Evolutionary conservation across 495 filamentous ascomycete species (phyloP).

Genomic region (Trichoderma virens): DNA sequence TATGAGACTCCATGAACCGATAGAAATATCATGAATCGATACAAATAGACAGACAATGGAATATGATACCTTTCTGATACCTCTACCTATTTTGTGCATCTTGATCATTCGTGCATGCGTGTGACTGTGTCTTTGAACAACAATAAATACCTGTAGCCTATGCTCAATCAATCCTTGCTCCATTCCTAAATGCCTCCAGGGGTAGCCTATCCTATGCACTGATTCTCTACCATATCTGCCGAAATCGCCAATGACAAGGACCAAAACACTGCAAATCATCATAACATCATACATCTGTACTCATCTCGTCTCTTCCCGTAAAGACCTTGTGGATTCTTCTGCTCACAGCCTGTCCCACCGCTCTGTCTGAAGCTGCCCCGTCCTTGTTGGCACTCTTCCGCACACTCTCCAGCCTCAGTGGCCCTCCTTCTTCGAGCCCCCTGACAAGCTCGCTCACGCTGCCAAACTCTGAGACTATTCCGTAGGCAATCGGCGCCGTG

Average conservation of each 20-base stretch:
- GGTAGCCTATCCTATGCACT: not conserved
- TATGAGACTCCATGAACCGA: too few relatives aligned
- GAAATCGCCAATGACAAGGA: too few relatives aligned
- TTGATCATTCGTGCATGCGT: too few relatives aligned
- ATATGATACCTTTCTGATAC: not conserved
- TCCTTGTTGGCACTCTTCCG: slow-evolving; percentile 60
- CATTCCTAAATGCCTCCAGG: too few relatives aligned
- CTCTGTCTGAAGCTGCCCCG: slow-evolving; percentile 55
- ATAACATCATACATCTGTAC: slow-evolving; percentile 60
- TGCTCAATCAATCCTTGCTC: too few relatives aligned
- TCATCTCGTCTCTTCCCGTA: slow-evolving; percentile 56
- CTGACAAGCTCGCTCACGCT: slow-evolving; percentile 48
- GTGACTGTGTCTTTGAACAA: not conserved
- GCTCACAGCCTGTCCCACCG: slow-evolving; percentile 64
- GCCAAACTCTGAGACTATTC: slow-evolving; percentile 55
- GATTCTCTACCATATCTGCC: not conserved
- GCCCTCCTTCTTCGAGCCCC: slow-evolving; percentile 53
- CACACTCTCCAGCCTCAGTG: slow-evolving; percentile 52
- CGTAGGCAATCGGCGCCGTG: slow-evolving; percentile 65
- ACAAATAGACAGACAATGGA: not conserved
- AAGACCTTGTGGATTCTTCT: slow-evolving; percentile 68
- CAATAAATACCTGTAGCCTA: not conserved
- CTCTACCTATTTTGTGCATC: not conserved
- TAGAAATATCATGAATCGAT: too few relatives aligned
- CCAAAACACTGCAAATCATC: not conserved